Percentiles rank a stretch among this genome's conserved stretches.
Evolutionary conservation across 441 rosid species (phyloP).

Genomic region (Populus tomentosa): DNA sequence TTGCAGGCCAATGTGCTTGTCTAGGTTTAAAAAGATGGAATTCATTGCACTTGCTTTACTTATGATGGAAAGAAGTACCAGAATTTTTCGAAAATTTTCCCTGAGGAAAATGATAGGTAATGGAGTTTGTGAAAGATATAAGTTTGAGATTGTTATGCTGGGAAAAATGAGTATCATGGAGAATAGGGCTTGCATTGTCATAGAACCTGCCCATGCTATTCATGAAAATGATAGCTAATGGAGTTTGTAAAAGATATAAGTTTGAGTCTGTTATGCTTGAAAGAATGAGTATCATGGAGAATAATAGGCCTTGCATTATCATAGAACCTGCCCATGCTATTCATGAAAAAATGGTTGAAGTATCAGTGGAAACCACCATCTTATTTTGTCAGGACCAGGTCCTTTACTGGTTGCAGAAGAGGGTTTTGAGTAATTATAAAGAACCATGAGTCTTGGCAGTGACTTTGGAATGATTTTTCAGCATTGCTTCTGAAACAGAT

Average conservation of each 20-base stretch:
- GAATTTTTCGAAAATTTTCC: neutral
- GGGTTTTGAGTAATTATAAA: neutral
- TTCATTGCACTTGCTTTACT: neutral
- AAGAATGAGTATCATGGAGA: neutral
- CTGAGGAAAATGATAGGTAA: neutral
- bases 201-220: neutral
- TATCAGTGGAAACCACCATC: neutral
- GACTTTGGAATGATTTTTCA: neutral
- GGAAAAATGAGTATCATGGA: neutral
- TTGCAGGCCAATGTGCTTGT: neutral
- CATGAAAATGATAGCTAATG: neutral
- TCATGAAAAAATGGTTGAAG: neutral
- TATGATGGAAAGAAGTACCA: neutral
- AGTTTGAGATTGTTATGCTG: neutral
- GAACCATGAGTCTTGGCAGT: neutral
- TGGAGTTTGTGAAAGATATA: neutral
- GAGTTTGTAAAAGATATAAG: neutral
- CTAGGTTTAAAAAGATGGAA: neutral
- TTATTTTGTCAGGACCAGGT: neutral
- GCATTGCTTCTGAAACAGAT: neutral
- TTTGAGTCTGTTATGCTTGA: neutral
- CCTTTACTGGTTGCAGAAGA: neutral
- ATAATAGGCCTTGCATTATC: neutral
- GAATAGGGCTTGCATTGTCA: neutral
- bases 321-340: neutral